Base-by-base conservation (phyloP, 148 eudicot genomes). In the Vaccinium macrocarpon region DNA sequence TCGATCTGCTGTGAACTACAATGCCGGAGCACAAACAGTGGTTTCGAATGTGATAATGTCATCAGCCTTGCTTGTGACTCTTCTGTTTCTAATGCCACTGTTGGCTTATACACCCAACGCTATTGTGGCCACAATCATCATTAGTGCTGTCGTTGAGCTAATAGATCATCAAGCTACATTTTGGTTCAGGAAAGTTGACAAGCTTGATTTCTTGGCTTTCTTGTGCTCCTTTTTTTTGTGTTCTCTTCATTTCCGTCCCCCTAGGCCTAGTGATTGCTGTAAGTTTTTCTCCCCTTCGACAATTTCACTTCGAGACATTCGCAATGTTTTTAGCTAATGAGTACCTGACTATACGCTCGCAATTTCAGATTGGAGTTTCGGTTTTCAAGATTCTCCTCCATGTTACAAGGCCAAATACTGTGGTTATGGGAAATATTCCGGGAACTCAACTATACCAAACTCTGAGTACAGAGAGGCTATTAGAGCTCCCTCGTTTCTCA, bases 31-130 rank as follows among this genome's bases (percentile, higher is more conserved):
- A 46, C 75, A 97, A 88, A 90, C 97, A 0, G 95, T 95, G 13
- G 84, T 95, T 59, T 97, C 99, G n/a, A 97, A 97, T 87, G 84
- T 97, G 81, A 85, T 95, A 73, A 92, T 97, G 99, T 95, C 99
- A 6, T 38, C 93, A 76, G 82, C 97, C 0, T 98, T 95, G 86
- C 91, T 95, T 51, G 87, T 97, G 79, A 97, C 99, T 2, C 88
- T 97, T 55, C 73, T 97, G 84, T 93, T 97, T 86, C 93, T 95
- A 71, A 95, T 93, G 97, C 98, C 97, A 3, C 84, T 95, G 48
- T 95, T 97, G 85, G 61, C 91, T 56, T 93, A 97, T 88, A 93
- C 99, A 0, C 98, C 98, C 6, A 95, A 89, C 53, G 87, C 93
- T 87, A 93, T 95, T 86, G 82, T 97, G 76, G 98, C 91, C 2